Evolutionary conservation across 495 filamentous ascomycete species (phyloP).

Genomic region (Penicillium paxilli): DNA sequence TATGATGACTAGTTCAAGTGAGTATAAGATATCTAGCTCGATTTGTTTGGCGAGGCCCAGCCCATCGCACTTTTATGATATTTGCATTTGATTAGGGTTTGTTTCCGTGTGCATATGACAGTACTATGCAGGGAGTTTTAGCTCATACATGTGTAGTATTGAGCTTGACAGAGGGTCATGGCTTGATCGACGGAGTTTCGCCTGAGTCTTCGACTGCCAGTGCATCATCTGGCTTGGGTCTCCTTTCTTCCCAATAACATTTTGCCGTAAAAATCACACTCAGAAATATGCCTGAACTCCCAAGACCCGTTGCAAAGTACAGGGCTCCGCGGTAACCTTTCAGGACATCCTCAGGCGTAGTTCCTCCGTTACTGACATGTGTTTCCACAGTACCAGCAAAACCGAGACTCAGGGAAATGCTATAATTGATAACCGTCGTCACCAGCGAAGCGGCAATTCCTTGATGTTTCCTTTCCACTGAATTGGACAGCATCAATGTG

Average conservation of each 20-base stretch:
- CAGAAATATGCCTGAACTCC: constrained; percentile 19
- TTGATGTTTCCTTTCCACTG: constrained; percentile 33
- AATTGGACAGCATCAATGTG: constrained; percentile 25
- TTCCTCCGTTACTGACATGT: constrained; percentile 46
- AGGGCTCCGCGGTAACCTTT: constrained; percentile 35
- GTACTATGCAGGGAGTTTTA: too few relatives aligned
- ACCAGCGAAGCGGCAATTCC: constrained; percentile 57
- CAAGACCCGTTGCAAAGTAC: constrained; percentile 32
- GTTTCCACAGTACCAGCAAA: constrained; percentile 62
- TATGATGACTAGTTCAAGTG: too few relatives aligned
- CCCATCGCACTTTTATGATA: background rate
- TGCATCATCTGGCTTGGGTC: background rate
- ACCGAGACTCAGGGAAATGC: constrained; percentile 60
- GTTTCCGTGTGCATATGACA: too few relatives aligned
- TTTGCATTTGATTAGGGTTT: background rate
- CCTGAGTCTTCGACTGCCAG: background rate
- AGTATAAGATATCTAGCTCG: background rate
- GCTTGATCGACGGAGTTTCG: background rate
- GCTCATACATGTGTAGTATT: too few relatives aligned
- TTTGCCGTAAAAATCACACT: constrained; percentile 15
- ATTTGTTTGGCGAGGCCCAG: background rate
- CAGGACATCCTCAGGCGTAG: constrained; percentile 20
- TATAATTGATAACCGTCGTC: constrained; percentile 63
- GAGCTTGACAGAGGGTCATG: too few relatives aligned
- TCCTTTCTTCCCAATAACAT: constrained; percentile 12